A percentile compares a stretch with the other conserved stretches of the same genome.
Conservation (phyloP, 164 flowering plant genomes). For the Saururus chinensis region DNA sequence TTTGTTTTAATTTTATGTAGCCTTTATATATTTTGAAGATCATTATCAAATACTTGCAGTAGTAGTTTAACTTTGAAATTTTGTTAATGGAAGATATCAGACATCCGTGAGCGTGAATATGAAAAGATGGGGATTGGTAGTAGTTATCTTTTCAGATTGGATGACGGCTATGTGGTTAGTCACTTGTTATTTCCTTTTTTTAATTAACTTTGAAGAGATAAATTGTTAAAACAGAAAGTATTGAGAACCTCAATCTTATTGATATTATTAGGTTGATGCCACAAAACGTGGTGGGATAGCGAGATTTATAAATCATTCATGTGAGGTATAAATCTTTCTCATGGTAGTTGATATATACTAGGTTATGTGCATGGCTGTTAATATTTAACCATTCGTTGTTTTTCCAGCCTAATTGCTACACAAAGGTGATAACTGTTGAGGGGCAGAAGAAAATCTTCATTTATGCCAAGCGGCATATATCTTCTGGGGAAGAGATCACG, state of each 20-base stretch:
- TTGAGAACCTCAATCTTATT: neutral
- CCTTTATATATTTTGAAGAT: neutral
- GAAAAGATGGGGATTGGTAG: slow-evolving; percentile 99
- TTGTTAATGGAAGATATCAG: slow-evolving; percentile 56
- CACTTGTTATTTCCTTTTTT: neutral
- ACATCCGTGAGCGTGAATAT: slow-evolving; percentile 84
- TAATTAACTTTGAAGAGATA: neutral
- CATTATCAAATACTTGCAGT: neutral
- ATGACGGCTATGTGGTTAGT: slow-evolving; percentile 98
- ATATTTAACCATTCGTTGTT: neutral
- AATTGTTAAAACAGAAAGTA: neutral
- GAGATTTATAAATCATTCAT: slow-evolving; percentile 96
- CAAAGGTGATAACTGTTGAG: slow-evolving; percentile 88
- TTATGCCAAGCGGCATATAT: slow-evolving; percentile 84
- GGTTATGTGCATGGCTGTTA: neutral
- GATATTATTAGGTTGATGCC: slow-evolving; percentile 75
- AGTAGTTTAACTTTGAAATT: neutral
- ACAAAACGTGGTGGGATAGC: slow-evolving; percentile 99
- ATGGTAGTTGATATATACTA: no score
- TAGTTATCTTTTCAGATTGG: slow-evolving; percentile 94
- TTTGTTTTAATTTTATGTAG: slow-evolving; percentile 2
- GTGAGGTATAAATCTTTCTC: slow-evolving; percentile 50
- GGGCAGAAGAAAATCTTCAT: slow-evolving; percentile 92
- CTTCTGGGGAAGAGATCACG: slow-evolving; percentile 91
- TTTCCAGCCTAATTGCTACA: slow-evolving; percentile 94